These are phyloP conservation scores for Lolium rigidum DNA, from an alignment of 176 grass and related monocot genomes.

Conservation along the genomic window DNA sequence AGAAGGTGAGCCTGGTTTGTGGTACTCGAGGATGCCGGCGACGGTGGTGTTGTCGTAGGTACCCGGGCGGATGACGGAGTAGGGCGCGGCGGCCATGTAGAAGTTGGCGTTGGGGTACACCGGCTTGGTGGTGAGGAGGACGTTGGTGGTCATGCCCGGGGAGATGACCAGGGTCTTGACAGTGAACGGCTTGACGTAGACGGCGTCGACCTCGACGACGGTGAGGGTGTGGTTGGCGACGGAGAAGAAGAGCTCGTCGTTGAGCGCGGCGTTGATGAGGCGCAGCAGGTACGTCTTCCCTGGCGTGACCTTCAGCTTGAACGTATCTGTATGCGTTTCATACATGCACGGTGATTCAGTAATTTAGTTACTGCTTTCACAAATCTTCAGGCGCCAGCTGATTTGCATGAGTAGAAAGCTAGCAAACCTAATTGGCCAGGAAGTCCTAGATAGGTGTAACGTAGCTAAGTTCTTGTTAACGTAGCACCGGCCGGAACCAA, in stretches of 20 bases:
- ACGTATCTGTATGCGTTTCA: conserved; percentile 50
- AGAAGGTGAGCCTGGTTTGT: conserved; percentile 8
- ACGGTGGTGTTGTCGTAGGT: conserved; percentile 63
- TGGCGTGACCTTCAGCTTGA: conserved; percentile 63
- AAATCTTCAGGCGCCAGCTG: background rate
- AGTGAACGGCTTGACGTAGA: conserved; percentile 68
- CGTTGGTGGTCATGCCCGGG: conserved; percentile 76
- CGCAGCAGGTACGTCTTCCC: conserved; percentile 72
- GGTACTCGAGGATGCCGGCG: conserved; percentile 64
- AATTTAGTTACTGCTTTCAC: background rate
- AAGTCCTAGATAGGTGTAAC: conserved; percentile 4
- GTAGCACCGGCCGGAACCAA: background rate
- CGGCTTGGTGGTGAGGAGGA: conserved; percentile 60
- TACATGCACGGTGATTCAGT: background rate
- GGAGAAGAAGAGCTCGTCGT: conserved; percentile 81
- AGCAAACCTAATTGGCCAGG: background rate
- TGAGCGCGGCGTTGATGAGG: conserved; percentile 74
- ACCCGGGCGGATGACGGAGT: conserved; percentile 32
- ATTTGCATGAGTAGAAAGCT: conserved; percentile 27
- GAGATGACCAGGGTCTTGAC: conserved; percentile 56
- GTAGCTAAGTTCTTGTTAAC: conserved; percentile 28
- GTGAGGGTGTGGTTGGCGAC: conserved; percentile 70
- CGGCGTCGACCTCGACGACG: conserved; percentile 71
- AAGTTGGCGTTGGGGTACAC: conserved; percentile 47
- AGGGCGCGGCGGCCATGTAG: conserved; percentile 51